These are phyloP conservation scores for Trichoderma aggressivum DNA, from an alignment of 2,329 filamentous ascomycete genomes.

Conservation along the genomic window DNA sequence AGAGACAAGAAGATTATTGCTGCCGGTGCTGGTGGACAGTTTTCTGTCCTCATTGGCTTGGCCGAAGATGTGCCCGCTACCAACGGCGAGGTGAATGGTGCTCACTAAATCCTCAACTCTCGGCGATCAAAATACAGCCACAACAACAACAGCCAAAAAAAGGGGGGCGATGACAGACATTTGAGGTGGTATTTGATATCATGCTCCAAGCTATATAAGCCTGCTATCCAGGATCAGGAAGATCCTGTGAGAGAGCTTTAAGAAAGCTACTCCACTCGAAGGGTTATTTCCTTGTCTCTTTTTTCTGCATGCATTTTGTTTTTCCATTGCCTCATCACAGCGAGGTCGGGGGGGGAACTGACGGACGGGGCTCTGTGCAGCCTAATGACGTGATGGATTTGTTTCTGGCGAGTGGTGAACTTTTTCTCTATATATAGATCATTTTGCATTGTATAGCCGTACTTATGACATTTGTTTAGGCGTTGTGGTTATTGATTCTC, in stretches of 20 bases:
- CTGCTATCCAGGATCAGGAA: not conserved
- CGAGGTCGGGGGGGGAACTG: not conserved
- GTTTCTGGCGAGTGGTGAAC: not conserved
- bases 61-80: conserved; percentile 30
- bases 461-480: conserved; percentile 11
- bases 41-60: conserved; percentile 58
- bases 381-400: not conserved
- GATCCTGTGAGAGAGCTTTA: not conserved
- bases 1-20: conserved; percentile 69
- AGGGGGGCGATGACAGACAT: not conserved
- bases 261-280: not conserved
- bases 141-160: not conserved
- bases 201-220: conserved; percentile 1
- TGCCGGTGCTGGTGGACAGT: conserved; percentile 88
- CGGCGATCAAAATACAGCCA: not conserved
- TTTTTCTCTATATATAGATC: conserved; percentile 17
- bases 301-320: not conserved
- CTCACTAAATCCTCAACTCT: not conserved
- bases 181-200: not conserved
- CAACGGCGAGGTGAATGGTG: conserved; percentile 28
- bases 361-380: not conserved
- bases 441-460: conserved; percentile 19
- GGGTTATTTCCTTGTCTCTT: not conserved
- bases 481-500: conserved; percentile 13
- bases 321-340: not conserved